Percentiles rank a stretch among this genome's conserved stretches.
These are phyloP conservation scores for Vanrija sp. DNA, from an alignment of 1,284 basidiomycete species.

Conservation along the genomic window DNA sequence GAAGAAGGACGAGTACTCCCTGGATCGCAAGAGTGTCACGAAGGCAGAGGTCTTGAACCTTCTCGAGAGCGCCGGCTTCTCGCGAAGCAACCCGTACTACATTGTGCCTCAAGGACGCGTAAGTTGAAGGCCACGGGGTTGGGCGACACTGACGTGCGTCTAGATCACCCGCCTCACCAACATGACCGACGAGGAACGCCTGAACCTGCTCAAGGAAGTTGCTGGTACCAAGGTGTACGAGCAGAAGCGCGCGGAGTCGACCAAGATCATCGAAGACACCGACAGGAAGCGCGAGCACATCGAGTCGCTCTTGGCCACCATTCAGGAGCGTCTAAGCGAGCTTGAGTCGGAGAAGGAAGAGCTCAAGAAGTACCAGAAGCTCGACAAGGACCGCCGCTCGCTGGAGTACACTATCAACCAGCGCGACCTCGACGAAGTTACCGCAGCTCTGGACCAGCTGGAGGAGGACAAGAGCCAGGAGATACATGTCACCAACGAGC, in stretches of 20 bases:
- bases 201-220: constrained; percentile 93
- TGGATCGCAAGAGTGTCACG: constrained; percentile 85
- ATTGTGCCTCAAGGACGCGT: constrained; percentile 97
- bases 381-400: constrained; percentile 90
- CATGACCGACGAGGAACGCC: constrained; percentile 90
- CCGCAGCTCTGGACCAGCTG: constrained; percentile 72
- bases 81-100: constrained; percentile 95
- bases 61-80: constrained; percentile 93
- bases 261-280: constrained; percentile 95
- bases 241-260: constrained; percentile 82
- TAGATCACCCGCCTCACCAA: constrained; percentile 96
- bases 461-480: constrained; percentile 71
- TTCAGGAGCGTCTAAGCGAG: constrained; percentile 82
- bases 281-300: constrained; percentile 90
- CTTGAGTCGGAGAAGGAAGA: constrained; percentile 98
- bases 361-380: constrained; percentile 90
- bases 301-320: constrained; percentile 80
- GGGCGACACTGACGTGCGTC: constrained; percentile 6
- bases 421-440: constrained; percentile 83
- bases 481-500: constrained; percentile 74
- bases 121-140: constrained; percentile 39
- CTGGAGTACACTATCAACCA: constrained; percentile 94
- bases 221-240: constrained; percentile 99
- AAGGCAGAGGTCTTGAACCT: constrained; percentile 98
- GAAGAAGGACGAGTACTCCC: constrained; percentile 98